Conservation (phyloP, 768 basidiomycete genomes). For the Flagelloscypha sp. region DNA sequence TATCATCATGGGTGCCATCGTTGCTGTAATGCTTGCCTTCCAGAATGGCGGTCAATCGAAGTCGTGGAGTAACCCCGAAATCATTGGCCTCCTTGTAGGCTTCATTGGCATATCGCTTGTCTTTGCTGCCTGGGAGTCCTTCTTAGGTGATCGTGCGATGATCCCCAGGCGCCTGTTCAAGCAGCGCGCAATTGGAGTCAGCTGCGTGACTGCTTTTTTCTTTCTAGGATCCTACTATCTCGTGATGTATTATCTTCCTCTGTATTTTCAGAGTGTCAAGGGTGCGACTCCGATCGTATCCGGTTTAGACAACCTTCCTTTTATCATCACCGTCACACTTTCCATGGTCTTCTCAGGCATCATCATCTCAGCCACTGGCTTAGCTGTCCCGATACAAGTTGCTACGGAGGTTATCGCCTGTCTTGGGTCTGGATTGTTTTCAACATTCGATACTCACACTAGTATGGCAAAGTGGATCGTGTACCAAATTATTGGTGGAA, state of each 20-base stretch:
- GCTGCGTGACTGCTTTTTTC: no score
- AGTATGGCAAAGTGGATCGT: conserved; percentile 11
- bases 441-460: conserved; percentile 18
- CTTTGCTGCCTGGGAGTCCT: conserved; percentile 10
- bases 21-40: conserved; percentile 30
- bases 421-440: conserved; percentile 30
- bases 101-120: background rate
- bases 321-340: conserved; percentile 12
- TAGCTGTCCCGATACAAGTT: no score
- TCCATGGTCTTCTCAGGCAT: conserved; percentile 8
- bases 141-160: conserved; percentile 10
- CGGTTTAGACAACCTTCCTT: conserved; percentile 13
- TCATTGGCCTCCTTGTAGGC: conserved; percentile 11
- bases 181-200: background rate
- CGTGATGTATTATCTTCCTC: no score
- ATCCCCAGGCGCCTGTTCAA: conserved; percentile 9
- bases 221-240: no score
- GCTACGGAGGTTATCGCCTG: no score
- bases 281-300: conserved; percentile 12
- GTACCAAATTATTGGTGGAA: conserved; percentile 16
- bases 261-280: conserved; percentile 13
- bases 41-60: conserved; percentile 38
- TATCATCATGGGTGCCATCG: conserved; percentile 26
- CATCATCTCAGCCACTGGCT: no score
- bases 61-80: conserved; percentile 23